These are phyloP conservation scores for Hanseniaspora thailandica DNA, from an alignment of 805 yeast genomes.

Conservation along the genomic window DNA sequence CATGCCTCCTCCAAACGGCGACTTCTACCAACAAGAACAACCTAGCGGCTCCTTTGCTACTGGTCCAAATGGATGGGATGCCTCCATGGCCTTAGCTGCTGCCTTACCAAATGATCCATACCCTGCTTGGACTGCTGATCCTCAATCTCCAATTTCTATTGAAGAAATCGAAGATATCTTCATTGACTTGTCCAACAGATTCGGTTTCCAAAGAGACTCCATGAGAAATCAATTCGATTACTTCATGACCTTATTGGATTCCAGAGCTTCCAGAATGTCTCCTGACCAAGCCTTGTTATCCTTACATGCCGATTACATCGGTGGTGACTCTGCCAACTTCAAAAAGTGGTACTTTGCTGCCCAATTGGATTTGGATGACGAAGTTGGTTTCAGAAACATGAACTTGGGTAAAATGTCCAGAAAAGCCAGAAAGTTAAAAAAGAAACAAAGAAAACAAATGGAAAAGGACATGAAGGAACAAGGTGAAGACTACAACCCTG, in stretches of 20 bases:
- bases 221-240: conserved; percentile 87
- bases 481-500: conserved; percentile 53
- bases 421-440: conserved; percentile 70
- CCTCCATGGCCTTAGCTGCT: conserved; percentile 34
- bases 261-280: conserved; percentile 78
- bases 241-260: conserved; percentile 72
- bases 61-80: conserved; percentile 22
- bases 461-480: conserved; percentile 50
- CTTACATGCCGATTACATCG: conserved; percentile 76
- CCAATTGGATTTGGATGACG: conserved; percentile 75
- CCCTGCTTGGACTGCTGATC: conserved; percentile 99
- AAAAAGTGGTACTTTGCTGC: conserved; percentile 85
- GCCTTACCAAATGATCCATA: conserved; percentile 84
- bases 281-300: conserved; percentile 77
- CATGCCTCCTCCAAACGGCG: conserved; percentile 49
- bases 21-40: conserved; percentile 75
- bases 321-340: conserved; percentile 77
- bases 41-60: conserved; percentile 57
- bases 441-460: conserved; percentile 67
- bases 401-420: conserved; percentile 60
- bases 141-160: conserved; percentile 71
- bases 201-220: conserved; percentile 85
- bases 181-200: conserved; percentile 69
- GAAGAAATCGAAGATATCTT: conserved; percentile 81
- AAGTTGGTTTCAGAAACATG: conserved; percentile 74